Percentiles rank a stretch among this genome's conserved stretches.
Evolutionary conservation across 345 rosid species (phyloP).

Genomic region (Citropsis articulata): DNA sequence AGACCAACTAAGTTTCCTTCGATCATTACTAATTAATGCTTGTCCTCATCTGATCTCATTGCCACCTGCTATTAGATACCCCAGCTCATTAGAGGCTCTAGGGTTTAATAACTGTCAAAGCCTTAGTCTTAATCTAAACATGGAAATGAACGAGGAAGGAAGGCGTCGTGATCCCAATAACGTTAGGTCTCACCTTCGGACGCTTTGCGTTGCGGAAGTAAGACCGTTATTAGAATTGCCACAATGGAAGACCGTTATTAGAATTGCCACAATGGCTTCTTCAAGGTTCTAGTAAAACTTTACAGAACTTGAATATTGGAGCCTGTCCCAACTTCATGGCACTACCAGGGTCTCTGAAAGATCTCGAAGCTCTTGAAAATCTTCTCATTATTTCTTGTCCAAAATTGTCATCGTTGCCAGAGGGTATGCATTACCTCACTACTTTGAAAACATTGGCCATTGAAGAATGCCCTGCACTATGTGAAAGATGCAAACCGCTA

Average conservation of each 20-base stretch:
- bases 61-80: conserved; percentile 5
- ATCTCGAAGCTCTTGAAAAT: conserved; percentile 6
- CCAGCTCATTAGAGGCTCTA: conserved; percentile 18
- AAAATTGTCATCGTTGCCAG: conserved; percentile 8
- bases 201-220: conserved; percentile 4
- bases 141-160: not conserved
- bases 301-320: too few relatives aligned
- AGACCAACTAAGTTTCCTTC: conserved; percentile 14
- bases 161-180: too few relatives aligned
- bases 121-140: conserved; percentile 3
- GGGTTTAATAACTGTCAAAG: conserved; percentile 8
- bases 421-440: too few relatives aligned
- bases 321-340: conserved; percentile 19
- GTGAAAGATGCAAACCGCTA: conserved; percentile 7
- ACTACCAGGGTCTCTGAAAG: conserved; percentile 18
- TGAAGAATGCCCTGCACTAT: conserved; percentile 15
- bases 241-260: conserved; percentile 23
- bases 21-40: not conserved
- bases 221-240: conserved; percentile 23
- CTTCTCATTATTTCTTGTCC: conserved; percentile 24
- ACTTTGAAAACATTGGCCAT: too few relatives aligned
- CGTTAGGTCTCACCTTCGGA: conserved; percentile 13
- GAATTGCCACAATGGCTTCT: too few relatives aligned
- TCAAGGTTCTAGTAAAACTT: too few relatives aligned
- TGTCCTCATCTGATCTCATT: conserved; percentile 20